These are phyloP conservation scores for Nymphaea colorata DNA, from an alignment of 164 flowering plant genomes.

Conservation along the genomic window DNA sequence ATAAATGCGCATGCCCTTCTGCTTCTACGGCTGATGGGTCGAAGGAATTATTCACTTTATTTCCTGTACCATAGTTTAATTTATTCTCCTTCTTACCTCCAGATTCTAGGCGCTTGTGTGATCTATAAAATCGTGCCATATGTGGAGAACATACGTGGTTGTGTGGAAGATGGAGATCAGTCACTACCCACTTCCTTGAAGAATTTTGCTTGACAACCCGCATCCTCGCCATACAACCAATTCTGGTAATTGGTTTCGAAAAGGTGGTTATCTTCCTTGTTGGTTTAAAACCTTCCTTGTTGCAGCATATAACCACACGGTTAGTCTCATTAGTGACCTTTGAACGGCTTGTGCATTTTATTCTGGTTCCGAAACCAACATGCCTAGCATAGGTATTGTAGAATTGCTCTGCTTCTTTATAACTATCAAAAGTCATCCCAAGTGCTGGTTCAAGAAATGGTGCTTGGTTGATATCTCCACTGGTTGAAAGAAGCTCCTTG, in stretches of 20 bases:
- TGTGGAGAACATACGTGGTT: conserved; percentile 1
- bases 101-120: background rate
- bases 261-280: background rate
- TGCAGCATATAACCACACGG: background rate
- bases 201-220: background rate
- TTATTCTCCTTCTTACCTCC: conserved; percentile 10
- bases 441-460: background rate
- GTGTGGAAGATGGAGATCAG: background rate
- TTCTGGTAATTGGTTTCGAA: background rate
- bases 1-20: conserved; percentile 18
- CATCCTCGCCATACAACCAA: conserved; percentile 2
- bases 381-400: background rate
- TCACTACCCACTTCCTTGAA: background rate
- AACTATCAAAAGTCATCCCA: conserved; percentile 1
- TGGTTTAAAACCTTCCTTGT: background rate
- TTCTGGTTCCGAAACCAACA: background rate
- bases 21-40: conserved; percentile 21
- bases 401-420: background rate
- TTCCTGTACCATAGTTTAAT: conserved; percentile 35
- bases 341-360: background rate
- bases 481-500: background rate
- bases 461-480: background rate
- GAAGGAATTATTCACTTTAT: conserved; percentile 34
- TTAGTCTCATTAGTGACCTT: background rate
- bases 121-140: conserved; percentile 2